Conservation (phyloP, 305 asterid species). For the Solanum aculeatissimum region DNA sequence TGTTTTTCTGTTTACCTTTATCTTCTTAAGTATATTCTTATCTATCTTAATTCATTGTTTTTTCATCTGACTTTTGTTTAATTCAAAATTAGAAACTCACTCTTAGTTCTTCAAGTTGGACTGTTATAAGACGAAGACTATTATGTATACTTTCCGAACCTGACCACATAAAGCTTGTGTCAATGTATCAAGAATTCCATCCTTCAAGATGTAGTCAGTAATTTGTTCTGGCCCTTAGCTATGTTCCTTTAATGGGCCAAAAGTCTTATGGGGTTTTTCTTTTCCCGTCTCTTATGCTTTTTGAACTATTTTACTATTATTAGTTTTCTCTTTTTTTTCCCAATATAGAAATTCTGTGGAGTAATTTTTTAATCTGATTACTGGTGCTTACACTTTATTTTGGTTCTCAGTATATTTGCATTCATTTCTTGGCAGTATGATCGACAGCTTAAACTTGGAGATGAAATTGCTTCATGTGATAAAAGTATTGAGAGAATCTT, state of each 20-base stretch:
- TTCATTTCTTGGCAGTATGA: conserved; percentile 3
- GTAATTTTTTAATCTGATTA: background rate
- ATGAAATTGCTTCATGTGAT: conserved; percentile 2
- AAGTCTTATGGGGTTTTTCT: background rate
- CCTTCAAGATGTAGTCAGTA: background rate
- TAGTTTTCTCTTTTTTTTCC: background rate
- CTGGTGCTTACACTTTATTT: background rate
- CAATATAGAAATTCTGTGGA: background rate
- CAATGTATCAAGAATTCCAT: background rate
- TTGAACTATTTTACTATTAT: background rate
- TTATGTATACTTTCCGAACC: background rate
- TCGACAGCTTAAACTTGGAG: background rate
- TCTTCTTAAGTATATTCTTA: background rate
- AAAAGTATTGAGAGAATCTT: conserved; percentile 1
- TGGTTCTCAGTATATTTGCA: background rate
- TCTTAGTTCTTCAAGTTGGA: background rate
- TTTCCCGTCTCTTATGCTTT: background rate
- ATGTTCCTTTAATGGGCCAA: background rate
- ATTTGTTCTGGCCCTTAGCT: background rate
- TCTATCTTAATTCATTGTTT: background rate
- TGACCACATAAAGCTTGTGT: background rate
- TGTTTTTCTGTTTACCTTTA: background rate
- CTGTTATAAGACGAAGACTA: background rate
- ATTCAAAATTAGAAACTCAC: background rate
- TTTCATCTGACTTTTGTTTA: background rate